These are phyloP conservation scores for Podosphaera aphanis DNA, from an alignment of 2,329 filamentous ascomycete genomes.

Conservation along the genomic window DNA sequence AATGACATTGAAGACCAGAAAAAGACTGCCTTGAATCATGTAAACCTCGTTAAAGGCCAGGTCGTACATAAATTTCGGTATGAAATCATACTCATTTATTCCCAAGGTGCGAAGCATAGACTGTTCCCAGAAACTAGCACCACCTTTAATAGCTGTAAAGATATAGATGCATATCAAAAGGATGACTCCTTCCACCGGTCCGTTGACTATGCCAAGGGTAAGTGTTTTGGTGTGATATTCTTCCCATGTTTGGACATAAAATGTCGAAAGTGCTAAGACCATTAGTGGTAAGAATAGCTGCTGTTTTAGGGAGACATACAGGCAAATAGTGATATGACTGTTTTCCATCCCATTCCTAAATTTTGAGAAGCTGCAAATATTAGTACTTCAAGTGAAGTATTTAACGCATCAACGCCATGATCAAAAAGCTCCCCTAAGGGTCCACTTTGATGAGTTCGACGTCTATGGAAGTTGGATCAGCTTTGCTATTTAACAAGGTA, in stretches of 20 bases:
- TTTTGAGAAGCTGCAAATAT: conserved; percentile 86
- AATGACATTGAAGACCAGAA: conserved; percentile 68
- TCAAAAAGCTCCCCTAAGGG: conserved; percentile 92
- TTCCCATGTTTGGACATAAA: conserved; percentile 98
- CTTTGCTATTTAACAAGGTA: not conserved
- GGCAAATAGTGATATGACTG: conserved; percentile 60
- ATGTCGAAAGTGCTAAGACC: conserved; percentile 54
- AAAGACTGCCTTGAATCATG: conserved; percentile 60
- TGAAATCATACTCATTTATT: conserved; percentile 34
- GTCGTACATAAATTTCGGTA: conserved; percentile 51
- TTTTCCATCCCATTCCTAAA: conserved; percentile 78
- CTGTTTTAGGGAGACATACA: conserved; percentile 29
- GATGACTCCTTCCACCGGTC: conserved; percentile 82
- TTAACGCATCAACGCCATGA: conserved; percentile 88
- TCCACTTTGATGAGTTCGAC: conserved; percentile 76
- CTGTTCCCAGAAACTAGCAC: conserved; percentile 81
- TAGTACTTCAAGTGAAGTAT: conserved; percentile 80
- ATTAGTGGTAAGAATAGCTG: conserved; percentile 3
- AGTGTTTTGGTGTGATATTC: conserved; percentile 96
- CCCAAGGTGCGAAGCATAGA: conserved; percentile 54
- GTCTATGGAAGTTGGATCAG: conserved; percentile 22
- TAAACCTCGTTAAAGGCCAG: conserved; percentile 83
- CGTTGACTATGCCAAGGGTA: conserved; percentile 75
- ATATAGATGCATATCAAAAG: conserved; percentile 63
- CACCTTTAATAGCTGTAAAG: conserved; percentile 64